These are phyloP conservation scores for Mortierella sp. DNA, from an alignment of 371 early-diverging fungal genomes.

Conservation along the genomic window DNA sequence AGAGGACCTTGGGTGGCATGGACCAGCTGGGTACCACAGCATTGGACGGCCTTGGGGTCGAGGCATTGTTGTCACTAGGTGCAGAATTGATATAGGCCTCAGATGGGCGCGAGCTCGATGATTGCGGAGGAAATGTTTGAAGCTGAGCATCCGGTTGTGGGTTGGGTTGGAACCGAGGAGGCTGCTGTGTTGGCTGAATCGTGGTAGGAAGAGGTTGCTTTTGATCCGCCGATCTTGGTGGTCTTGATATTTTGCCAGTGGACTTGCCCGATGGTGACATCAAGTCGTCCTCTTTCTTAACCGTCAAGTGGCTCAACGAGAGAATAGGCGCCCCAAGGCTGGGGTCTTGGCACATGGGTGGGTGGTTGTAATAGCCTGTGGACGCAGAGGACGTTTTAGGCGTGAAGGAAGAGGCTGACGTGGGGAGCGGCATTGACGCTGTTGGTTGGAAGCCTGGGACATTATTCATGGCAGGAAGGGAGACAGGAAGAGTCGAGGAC, in stretches of 20 bases:
- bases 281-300: conserved; percentile 21
- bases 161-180: conserved; percentile 25
- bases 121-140: too few relatives aligned
- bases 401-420: not conserved
- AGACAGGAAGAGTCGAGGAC: too few relatives aligned
- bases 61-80: conserved; percentile 49
- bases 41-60: conserved; percentile 31
- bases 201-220: not conserved
- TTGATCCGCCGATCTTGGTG: not conserved
- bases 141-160: too few relatives aligned
- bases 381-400: conserved; percentile 2
- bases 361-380: conserved; percentile 16
- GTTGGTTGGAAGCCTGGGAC: not conserved
- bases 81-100: conserved; percentile 29
- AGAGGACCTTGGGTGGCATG: conserved; percentile 74
- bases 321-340: conserved; percentile 24
- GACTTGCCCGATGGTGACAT: too few relatives aligned
- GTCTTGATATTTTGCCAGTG: not conserved
- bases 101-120: not conserved
- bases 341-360: conserved; percentile 44
- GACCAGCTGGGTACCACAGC: conserved; percentile 64
- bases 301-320: conserved; percentile 30
- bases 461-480: too few relatives aligned
- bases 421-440: not conserved
- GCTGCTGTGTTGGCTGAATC: not conserved